Percentiles rank a stretch among this genome's conserved stretches.
Evolutionary conservation across 2,329 filamentous ascomycete species (phyloP).

Genomic region (Verticillium klebahnii): DNA sequence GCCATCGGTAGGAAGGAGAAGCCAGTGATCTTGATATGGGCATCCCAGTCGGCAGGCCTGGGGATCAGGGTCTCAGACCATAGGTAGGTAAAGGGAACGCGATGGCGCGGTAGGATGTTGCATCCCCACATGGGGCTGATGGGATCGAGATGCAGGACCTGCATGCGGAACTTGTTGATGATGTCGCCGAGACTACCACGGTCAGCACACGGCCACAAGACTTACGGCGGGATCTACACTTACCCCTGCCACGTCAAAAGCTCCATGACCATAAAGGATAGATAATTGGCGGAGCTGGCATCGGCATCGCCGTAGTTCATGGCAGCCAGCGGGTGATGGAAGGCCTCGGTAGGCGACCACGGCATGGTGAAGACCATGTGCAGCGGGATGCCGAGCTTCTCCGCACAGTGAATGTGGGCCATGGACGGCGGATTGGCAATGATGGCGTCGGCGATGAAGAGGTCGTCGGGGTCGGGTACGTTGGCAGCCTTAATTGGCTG

Average conservation of each 20-base stretch:
- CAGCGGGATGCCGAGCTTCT: conserved; percentile 42
- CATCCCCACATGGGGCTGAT: conserved; percentile 64
- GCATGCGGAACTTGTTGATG: conserved; percentile 64
- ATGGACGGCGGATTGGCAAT: conserved; percentile 51
- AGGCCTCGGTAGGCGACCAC: conserved; percentile 65
- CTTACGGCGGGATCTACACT: conserved; percentile 1
- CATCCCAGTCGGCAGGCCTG: conserved; percentile 59
- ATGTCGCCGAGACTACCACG: conserved; percentile 55
- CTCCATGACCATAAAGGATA: conserved; percentile 65
- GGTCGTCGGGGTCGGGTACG: conserved; percentile 20
- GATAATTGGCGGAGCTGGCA: conserved; percentile 58
- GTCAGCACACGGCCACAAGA: background rate
- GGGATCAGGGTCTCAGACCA: conserved; percentile 66
- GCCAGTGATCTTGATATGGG: conserved; percentile 55
- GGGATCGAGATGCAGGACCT: conserved; percentile 57
- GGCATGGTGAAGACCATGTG: conserved; percentile 62
- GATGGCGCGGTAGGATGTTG: conserved; percentile 56
- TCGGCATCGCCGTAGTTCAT: conserved; percentile 54
- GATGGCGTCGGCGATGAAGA: conserved; percentile 50
- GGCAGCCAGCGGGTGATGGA: conserved; percentile 65
- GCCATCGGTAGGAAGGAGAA: conserved; percentile 57
- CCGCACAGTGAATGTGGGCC: conserved; percentile 47
- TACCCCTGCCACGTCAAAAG: conserved; percentile 70
- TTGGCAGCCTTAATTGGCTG: conserved; percentile 19
- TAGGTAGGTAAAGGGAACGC: conserved; percentile 65